Evolutionary conservation across 2,329 filamentous ascomycete genomes (phyloP).

Genomic region (Venturia nashicola): DNA sequence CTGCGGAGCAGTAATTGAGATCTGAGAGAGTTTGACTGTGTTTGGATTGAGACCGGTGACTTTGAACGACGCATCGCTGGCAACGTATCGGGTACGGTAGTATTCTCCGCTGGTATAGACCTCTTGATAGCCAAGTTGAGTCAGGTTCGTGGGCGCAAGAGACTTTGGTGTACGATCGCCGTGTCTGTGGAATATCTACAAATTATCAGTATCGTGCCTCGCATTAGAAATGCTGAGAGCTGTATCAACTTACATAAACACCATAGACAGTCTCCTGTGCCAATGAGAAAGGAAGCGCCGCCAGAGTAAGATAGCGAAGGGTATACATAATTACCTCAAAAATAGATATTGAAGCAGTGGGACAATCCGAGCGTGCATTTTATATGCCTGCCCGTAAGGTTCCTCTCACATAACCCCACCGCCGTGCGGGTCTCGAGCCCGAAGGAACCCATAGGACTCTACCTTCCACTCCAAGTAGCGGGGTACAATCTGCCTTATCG

Average conservation of each 20-base stretch:
- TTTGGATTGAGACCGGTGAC: conserved; percentile 57
- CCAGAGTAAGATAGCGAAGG: conserved; percentile 21
- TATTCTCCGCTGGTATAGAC: conserved; percentile 60
- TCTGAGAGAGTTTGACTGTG: conserved; percentile 55
- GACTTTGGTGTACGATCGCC: conserved; percentile 78
- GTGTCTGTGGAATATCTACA: conserved; percentile 81
- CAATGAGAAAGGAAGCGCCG: conserved; percentile 23
- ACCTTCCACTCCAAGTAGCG: background rate
- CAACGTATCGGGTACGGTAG: conserved; percentile 67
- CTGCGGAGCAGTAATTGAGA: conserved; percentile 58
- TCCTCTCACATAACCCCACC: background rate
- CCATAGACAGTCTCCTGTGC: conserved; percentile 15
- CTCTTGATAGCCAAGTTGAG: conserved; percentile 66
- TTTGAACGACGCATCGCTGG: conserved; percentile 41
- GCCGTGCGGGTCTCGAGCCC: background rate
- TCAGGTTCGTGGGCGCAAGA: conserved; percentile 58
- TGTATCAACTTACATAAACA: conserved; percentile 4
- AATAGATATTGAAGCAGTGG: too few species aligned
- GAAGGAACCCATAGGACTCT: background rate
- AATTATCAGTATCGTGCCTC: background rate
- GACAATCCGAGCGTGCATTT: too few species aligned
- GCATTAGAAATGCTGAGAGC: background rate
- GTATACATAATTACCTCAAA: conserved; percentile 1
- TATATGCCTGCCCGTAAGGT: background rate
- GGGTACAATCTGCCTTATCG: background rate